Evolutionary conservation across 1,139 yeast genomes (phyloP).

Genomic region (Blastobotrys capitulatus): DNA sequence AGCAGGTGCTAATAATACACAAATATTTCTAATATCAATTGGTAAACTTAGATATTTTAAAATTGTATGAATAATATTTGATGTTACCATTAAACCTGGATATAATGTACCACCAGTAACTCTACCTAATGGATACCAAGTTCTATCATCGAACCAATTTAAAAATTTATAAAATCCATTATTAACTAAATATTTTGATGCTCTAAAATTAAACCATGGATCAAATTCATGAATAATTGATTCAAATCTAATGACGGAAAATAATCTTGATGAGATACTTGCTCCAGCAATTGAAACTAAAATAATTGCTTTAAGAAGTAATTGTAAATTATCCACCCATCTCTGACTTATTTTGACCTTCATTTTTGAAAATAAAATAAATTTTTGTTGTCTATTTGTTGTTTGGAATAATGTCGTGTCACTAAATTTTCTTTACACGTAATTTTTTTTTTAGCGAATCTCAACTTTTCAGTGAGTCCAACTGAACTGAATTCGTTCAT

Average conservation of each 20-base stretch:
- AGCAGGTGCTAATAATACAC: slow-evolving; percentile 95
- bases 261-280: slow-evolving; percentile 82
- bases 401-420: background rate
- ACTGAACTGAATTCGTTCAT: too few species aligned
- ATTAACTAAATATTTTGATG: slow-evolving; percentile 81
- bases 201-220: slow-evolving; percentile 98
- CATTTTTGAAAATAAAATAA: too few species aligned
- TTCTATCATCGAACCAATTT: slow-evolving; percentile 98
- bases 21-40: slow-evolving; percentile 88
- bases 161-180: slow-evolving; percentile 85
- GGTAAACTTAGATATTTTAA: slow-evolving; percentile 57
- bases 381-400: too few species aligned
- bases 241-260: slow-evolving; percentile 61
- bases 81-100: slow-evolving; percentile 97
- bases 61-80: slow-evolving; percentile 79
- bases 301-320: slow-evolving; percentile 57
- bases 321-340: slow-evolving; percentile 23
- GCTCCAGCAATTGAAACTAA: slow-evolving; percentile 78
- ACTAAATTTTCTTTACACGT: too few species aligned
- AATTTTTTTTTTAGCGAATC: background rate
- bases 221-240: slow-evolving; percentile 97
- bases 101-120: slow-evolving; percentile 98
- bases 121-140: slow-evolving; percentile 99
- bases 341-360: slow-evolving; percentile 7
- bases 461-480: background rate